These are phyloP conservation scores for Sodiomyces alkalinus DNA, from an alignment of 2,329 filamentous ascomycete species.

Conservation along the genomic window DNA sequence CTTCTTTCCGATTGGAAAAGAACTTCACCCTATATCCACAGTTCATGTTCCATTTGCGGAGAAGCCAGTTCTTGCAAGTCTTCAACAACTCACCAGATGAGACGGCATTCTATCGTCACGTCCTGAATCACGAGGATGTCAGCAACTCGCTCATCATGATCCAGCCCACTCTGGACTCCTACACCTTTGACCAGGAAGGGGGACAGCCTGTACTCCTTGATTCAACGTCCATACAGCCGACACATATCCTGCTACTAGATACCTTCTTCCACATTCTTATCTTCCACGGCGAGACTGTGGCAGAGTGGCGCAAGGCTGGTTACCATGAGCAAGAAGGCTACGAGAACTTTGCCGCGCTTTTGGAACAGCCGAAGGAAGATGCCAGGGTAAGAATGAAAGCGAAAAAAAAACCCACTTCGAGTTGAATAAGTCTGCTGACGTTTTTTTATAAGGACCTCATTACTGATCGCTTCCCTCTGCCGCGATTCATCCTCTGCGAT, in stretches of 20 bases:
- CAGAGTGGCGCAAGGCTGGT: constrained; percentile 93
- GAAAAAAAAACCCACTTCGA: not conserved
- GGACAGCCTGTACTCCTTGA: constrained; percentile 88
- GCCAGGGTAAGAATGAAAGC: constrained; percentile 52
- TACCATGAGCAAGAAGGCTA: constrained; percentile 98
- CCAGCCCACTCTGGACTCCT: constrained; percentile 91
- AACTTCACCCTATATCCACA: constrained; percentile 98
- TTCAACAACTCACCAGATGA: constrained; percentile 99
- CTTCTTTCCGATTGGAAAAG: constrained; percentile 92
- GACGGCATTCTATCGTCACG: constrained; percentile 96
- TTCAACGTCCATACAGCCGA: constrained; percentile 88
- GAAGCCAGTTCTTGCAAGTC: constrained; percentile 94
- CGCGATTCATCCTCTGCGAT: constrained; percentile 96
- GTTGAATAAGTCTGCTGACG: constrained; percentile 7
- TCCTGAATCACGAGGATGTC: constrained; percentile 93
- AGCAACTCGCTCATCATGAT: constrained; percentile 98
- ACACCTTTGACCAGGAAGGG: constrained; percentile 91
- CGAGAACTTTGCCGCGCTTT: constrained; percentile 78
- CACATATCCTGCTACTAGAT: constrained; percentile 85
- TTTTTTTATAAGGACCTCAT: constrained; percentile 60
- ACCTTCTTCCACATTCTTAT: constrained; percentile 99
- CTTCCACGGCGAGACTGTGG: constrained; percentile 96
- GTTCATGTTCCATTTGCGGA: constrained; percentile 97
- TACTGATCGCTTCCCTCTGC: constrained; percentile 92
- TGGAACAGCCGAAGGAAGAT: constrained; percentile 93